phyloP scores from a whole-genome alignment of 78 protist species.

The Polysphondylium violaceum region DNA sequence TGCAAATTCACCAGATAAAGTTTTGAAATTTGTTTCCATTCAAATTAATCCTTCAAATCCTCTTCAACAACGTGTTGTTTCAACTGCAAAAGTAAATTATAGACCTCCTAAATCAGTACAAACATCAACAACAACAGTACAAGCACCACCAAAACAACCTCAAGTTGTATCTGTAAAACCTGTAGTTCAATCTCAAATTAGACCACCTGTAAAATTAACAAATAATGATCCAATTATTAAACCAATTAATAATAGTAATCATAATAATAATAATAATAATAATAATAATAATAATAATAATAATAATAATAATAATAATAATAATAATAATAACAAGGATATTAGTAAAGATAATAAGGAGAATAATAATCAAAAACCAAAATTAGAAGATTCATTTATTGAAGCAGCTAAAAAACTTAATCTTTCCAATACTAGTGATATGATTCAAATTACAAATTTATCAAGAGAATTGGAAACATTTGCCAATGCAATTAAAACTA shows the following conservation, averaged over 20 bases:
- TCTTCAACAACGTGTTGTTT: neutral
- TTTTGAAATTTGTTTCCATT: constrained; percentile 40
- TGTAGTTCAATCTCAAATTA: neutral
- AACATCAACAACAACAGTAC: neutral
- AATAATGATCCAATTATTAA: neutral
- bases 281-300: too few species aligned
- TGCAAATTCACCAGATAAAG: constrained; percentile 31
- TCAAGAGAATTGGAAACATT: constrained; percentile 20
- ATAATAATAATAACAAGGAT: too few species aligned
- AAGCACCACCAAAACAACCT: neutral
- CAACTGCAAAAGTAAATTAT: constrained; percentile 10
- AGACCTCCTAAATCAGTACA: too few species aligned
- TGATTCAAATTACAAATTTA: constrained; percentile 11
- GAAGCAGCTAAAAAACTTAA: constrained; percentile 18
- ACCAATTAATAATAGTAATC: neutral
- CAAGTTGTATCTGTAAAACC: neutral
- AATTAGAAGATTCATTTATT: constrained; percentile 31
- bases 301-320: too few species aligned
- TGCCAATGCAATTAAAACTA: constrained; percentile 23
- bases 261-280: too few species aligned
- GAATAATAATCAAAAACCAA: too few species aligned
- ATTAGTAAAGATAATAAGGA: too few species aligned
- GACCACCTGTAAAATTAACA: constrained; percentile 1
- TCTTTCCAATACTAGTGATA: neutral
- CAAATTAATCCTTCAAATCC: constrained; percentile 15